Base-by-base conservation (phyloP, 2,329 filamentous ascomycete genomes). In the Aspergillus sp. region DNA sequence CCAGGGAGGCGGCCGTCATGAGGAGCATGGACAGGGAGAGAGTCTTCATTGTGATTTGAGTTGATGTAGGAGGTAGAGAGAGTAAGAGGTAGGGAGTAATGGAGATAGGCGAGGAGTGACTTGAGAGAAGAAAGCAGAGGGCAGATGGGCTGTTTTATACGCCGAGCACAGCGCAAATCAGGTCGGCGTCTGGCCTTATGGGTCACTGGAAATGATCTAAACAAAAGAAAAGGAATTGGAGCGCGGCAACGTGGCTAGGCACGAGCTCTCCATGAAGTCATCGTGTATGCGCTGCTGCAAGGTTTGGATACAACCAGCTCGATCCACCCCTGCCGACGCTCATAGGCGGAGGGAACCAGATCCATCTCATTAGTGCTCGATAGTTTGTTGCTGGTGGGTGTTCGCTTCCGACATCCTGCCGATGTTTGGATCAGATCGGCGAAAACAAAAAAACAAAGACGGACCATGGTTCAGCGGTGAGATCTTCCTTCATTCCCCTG, bases 11-110 rank as follows among this genome's bases (percentile, higher is more conserved):
- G 19, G 63, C 56, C 44, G 65, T 65, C 60, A 69, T 50, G 49
- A 70, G 42, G 52, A 61, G 64, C 47, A 70, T 47, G 47, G 62
- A 61, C 51, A 69, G 53, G 7, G 65, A 56, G 60, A 68, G 60
- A 32, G 65, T 60, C 67, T 69, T 70, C 67, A 70, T 70, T 49
- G 53, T 66, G 61, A 40, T 36, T 48, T 45, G 17, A 19, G 42
- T 16, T n/a, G 40, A n/a, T 42, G 40, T 4, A 20, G 14, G 38
- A n/a, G 38, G 17, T 19, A 7, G 1, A 5, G 38, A 20, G 17
- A 20, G n/a, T n/a, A n/a, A 35, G n/a, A 41, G 6, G 10, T 13
- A 41, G 19, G 38, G 16, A 16, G 17, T 20, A 19, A 13, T 41
- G 38, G 38, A 41, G 1, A 3, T n/a, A 20, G 38, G 10, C 13